phyloP scores from a whole-genome alignment of 1,139 yeast species.

The Pichia sp. region DNA sequence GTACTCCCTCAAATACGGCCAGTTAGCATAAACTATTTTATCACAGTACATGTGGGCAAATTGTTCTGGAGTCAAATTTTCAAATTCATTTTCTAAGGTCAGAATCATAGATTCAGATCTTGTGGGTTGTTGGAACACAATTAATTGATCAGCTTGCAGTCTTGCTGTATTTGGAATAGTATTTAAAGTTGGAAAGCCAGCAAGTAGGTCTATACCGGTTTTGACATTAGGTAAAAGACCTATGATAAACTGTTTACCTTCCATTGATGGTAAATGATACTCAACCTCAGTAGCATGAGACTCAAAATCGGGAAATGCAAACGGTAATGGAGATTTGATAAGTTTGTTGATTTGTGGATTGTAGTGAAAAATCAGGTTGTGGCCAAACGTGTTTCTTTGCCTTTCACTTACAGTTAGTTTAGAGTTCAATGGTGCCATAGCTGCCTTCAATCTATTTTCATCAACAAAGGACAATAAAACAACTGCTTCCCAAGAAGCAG shows the following conservation, averaged over 20 bases:
- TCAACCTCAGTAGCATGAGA: conserved; percentile 66
- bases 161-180: conserved; percentile 54
- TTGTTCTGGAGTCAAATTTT: conserved; percentile 42
- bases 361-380: conserved; percentile 56
- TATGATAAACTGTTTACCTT: conserved; percentile 38
- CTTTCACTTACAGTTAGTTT: conserved; percentile 63
- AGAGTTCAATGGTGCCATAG: conserved; percentile 58
- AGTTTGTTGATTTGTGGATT: conserved; percentile 70
- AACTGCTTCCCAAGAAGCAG: conserved; percentile 97
- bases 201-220: conserved; percentile 61
- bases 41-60: conserved; percentile 56
- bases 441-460: conserved; percentile 61
- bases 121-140: conserved; percentile 80
- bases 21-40: conserved; percentile 61
- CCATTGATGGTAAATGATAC: conserved; percentile 45
- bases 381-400: conserved; percentile 67
- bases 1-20: conserved; percentile 88
- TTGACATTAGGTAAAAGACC: conserved; percentile 66
- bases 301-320: conserved; percentile 66
- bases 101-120: conserved; percentile 76
- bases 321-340: conserved; percentile 74
- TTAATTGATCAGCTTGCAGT: conserved; percentile 46
- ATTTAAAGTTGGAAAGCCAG: conserved; percentile 84
- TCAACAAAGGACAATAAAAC: conserved; percentile 94
- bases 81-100: conserved; percentile 46